Percentiles rank a stretch among this genome's conserved stretches.
Conservation (phyloP, 179 eudicot genomes). For the Drosera spatulata region DNA sequence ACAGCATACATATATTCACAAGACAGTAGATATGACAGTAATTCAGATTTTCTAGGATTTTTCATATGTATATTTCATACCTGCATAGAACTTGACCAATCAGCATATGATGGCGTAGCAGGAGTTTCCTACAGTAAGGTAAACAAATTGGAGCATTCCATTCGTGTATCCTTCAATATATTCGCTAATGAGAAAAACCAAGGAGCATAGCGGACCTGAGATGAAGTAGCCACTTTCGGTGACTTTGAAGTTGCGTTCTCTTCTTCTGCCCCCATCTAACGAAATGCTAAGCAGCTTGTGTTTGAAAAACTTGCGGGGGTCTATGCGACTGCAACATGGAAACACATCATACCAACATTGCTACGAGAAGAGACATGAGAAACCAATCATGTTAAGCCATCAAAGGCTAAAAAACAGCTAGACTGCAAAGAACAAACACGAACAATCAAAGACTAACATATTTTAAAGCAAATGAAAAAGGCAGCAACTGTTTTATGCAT, state of each 20-base stretch:
- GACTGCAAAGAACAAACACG: no score
- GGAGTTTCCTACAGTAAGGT: constrained; percentile 50
- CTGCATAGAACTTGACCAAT: constrained; percentile 89
- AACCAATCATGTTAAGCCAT: no score
- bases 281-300: no score
- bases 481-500: no score
- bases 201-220: constrained; percentile 25
- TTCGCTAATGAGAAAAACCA: not conserved
- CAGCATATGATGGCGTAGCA: constrained; percentile 57
- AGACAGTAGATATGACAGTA: not conserved
- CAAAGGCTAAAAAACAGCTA: no score
- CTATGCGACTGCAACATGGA: no score
- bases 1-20: not conserved
- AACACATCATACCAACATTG: no score
- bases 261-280: constrained; percentile 66
- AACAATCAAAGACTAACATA: no score
- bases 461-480: no score
- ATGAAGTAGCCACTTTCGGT: constrained; percentile 34
- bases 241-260: constrained; percentile 62
- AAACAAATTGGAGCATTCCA: not conserved
- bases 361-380: no score
- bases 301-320: no score
- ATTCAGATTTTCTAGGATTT: no score
- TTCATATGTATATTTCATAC: constrained; percentile 13
- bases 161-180: not conserved